A percentile compares a stretch with the other conserved stretches of the same genome.
Conservation (phyloP, 129 eudicot genomes). For the Glebionis coronaria region DNA sequence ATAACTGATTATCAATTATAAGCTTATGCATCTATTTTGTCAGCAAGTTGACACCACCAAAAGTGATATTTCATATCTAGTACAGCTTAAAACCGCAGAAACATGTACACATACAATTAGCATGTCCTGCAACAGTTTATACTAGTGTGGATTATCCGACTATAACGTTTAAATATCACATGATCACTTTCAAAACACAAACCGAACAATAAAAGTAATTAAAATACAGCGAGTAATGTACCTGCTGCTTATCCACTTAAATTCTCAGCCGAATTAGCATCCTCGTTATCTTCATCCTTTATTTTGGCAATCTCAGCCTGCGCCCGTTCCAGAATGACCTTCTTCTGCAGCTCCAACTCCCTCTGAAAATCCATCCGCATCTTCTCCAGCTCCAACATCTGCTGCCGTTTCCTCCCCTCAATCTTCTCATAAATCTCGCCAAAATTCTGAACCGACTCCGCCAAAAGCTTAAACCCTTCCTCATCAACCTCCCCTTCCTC, state of each 20-base stretch:
- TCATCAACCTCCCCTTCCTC: constrained; percentile 23
- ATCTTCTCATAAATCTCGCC: constrained; percentile 90
- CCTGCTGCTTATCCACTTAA: constrained; percentile 40
- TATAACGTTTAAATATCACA: not conserved
- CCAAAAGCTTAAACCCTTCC: constrained; percentile 52
- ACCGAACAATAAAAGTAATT: not conserved
- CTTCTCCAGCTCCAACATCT: constrained; percentile 85
- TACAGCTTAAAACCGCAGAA: too few relatives aligned
- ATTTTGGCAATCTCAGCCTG: constrained; percentile 74
- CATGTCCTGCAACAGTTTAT: too few relatives aligned
- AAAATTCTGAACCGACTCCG: constrained; percentile 75
- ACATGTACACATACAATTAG: too few relatives aligned
- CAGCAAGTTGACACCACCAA: too few relatives aligned
- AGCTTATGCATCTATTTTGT: too few relatives aligned
- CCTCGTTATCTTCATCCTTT: constrained; percentile 51
- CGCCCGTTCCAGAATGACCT: constrained; percentile 77
- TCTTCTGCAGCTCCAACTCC: constrained; percentile 87
- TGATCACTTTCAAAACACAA: too few relatives aligned
- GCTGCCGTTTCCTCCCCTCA: constrained; percentile 77
- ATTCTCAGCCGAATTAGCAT: constrained; percentile 51
- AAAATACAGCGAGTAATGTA: not conserved
- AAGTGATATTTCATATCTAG: too few relatives aligned
- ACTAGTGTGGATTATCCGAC: too few relatives aligned
- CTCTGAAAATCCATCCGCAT: constrained; percentile 82
- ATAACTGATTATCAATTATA: too few relatives aligned